These are phyloP conservation scores for Poa annua DNA, from an alignment of 176 grass and related monocot species.

Conservation along the genomic window DNA sequence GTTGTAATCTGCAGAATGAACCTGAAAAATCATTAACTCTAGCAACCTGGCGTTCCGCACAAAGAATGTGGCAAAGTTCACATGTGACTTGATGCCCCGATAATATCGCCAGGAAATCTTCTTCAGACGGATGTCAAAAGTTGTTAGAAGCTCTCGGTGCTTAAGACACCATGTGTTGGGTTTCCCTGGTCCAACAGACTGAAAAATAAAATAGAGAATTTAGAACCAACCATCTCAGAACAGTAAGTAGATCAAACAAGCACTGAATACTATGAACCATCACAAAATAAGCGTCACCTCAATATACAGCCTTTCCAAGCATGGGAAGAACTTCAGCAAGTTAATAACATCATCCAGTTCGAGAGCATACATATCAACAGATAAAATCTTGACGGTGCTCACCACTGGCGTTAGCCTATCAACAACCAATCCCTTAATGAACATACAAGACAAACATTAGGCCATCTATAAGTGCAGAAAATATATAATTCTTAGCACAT, in stretches of 20 bases:
- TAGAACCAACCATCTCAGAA: not conserved
- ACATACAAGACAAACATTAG: not conserved
- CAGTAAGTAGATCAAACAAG: not conserved
- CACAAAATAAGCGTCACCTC: not conserved
- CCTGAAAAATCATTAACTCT: not conserved
- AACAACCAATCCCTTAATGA: not conserved
- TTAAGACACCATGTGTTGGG: not conserved
- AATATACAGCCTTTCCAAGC: not conserved
- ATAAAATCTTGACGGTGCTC: not conserved
- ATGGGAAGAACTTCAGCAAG: not conserved
- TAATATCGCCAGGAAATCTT: not conserved
- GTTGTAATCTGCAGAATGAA: not conserved
- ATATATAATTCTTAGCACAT: not conserved
- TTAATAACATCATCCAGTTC: not conserved
- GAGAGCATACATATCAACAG: not conserved
- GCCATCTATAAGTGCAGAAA: not conserved
- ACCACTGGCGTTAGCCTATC: not conserved
- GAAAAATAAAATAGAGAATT: not conserved
- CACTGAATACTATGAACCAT: not conserved
- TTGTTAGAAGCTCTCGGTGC: not conserved
- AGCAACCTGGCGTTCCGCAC: not conserved
- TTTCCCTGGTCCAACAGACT: not conserved
- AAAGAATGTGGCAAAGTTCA: conserved; percentile 3
- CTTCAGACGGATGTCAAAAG: conserved; percentile 2
- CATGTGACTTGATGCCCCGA: not conserved